phyloP scores from a whole-genome alignment of 2,329 filamentous ascomycete genomes.

The Diaporthe nobilis region DNA sequence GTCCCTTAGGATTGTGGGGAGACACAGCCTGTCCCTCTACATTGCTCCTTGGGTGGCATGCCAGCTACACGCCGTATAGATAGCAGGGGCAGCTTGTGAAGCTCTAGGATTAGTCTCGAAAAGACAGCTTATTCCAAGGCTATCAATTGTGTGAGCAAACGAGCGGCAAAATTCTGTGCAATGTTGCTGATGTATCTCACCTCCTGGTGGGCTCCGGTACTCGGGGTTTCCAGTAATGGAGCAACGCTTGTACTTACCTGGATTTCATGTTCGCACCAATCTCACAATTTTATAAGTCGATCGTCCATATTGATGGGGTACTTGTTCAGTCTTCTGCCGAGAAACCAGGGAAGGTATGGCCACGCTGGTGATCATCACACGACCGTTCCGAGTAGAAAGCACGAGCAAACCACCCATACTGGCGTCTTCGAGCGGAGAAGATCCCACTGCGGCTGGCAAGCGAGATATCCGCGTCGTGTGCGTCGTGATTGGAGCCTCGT shows the following conservation, averaged over 20 bases:
- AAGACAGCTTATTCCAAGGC: not conserved
- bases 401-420: not conserved
- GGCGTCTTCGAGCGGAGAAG: not conserved
- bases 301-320: not conserved
- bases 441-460: conserved; percentile 14
- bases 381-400: not conserved
- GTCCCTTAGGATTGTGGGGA: not conserved
- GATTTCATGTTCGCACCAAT: not conserved
- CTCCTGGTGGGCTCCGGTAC: not conserved
- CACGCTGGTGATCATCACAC: not conserved
- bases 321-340: not conserved
- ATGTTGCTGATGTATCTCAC: not conserved
- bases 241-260: not conserved
- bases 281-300: not conserved
- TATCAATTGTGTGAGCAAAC: not conserved
- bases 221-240: not conserved
- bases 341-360: not conserved
- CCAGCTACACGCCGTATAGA: not conserved
- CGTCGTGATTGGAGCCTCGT: conserved; percentile 17
- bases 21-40: not conserved
- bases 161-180: not conserved
- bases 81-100: not conserved
- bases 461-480: conserved; percentile 28
- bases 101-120: not conserved
- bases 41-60: too few relatives aligned